Percentiles rank a stretch among this genome's conserved stretches.
These are phyloP conservation scores for Ephemerocybe angulata DNA, from an alignment of 768 basidiomycete genomes.

Conservation along the genomic window DNA sequence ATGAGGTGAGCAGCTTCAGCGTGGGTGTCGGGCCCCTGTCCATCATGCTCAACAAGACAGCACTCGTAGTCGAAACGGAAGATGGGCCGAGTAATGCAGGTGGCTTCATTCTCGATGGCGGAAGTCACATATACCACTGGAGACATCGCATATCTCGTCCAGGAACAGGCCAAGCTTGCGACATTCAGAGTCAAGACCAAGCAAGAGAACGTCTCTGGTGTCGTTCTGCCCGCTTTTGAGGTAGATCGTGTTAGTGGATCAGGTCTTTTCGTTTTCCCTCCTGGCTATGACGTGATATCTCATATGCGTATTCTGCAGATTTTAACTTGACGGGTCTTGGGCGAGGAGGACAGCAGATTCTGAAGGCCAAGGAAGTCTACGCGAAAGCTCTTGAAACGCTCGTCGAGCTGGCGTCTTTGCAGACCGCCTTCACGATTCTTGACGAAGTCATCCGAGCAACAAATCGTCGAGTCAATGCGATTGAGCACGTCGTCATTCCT, in stretches of 20 bases:
- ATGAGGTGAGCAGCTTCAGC: slow-evolving; percentile 79
- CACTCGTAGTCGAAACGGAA: slow-evolving; percentile 85
- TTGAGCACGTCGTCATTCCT: slow-evolving; percentile 96
- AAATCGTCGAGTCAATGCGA: slow-evolving; percentile 97
- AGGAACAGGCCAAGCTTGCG: slow-evolving; percentile 90
- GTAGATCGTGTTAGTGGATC: slow-evolving; percentile 82
- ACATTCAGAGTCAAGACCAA: slow-evolving; percentile 91
- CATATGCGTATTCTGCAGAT: slow-evolving; percentile 44
- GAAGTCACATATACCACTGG: slow-evolving; percentile 98
- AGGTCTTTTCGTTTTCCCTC: slow-evolving; percentile 40
- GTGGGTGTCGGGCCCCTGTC: not conserved
- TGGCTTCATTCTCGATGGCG: slow-evolving; percentile 97
- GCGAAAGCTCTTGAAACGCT: slow-evolving; percentile 96
- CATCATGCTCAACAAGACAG: slow-evolving; percentile 20
- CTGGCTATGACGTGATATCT: not conserved
- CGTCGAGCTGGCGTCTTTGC: slow-evolving; percentile 93
- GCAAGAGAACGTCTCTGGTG: slow-evolving; percentile 98
- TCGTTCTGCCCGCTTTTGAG: slow-evolving; percentile 93
- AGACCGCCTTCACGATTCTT: slow-evolving; percentile 97
- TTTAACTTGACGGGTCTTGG: slow-evolving; percentile 97
- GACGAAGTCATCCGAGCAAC: slow-evolving; percentile 99
- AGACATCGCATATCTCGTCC: slow-evolving; percentile 96
- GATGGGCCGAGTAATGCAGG: slow-evolving; percentile 98
- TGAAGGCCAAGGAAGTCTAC: slow-evolving; percentile 94
- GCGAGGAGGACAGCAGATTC: slow-evolving; percentile 93